These are phyloP conservation scores for Yamadazyma akitaensis DNA, from an alignment of 805 yeast species.

Conservation along the genomic window DNA sequence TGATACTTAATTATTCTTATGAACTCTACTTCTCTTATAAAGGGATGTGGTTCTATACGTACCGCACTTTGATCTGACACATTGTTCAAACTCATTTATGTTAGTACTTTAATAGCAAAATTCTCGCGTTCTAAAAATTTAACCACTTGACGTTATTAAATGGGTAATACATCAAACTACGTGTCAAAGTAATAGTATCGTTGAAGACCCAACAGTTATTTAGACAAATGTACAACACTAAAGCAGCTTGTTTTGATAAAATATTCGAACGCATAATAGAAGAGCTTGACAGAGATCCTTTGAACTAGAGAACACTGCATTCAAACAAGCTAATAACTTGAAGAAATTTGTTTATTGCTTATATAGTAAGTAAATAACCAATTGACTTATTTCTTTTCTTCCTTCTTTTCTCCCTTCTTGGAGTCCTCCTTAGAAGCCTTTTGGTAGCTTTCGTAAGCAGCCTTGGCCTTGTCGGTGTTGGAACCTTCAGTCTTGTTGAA, in stretches of 20 bases:
- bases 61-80: background rate
- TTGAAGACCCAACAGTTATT: no score
- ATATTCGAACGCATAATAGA: no score
- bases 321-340: no score
- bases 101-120: no score
- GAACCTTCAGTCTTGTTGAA: conserved; percentile 29
- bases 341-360: background rate
- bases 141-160: no score
- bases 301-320: no score
- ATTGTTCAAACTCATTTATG: no score
- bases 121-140: no score
- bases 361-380: background rate
- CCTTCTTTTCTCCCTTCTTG: conserved; percentile 16
- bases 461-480: conserved; percentile 33
- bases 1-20: conserved; percentile 2
- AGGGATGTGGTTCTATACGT: conserved; percentile 1
- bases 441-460: conserved; percentile 29
- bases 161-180: background rate
- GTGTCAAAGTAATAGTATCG: no score
- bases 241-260: no score
- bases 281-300: no score
- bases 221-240: no score
- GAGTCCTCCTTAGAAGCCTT: conserved; percentile 21
- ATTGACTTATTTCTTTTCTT: conserved; percentile 6
- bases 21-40: background rate